Conservation (phyloP, 768 basidiomycete species). For the Royoungia palumana region DNA sequence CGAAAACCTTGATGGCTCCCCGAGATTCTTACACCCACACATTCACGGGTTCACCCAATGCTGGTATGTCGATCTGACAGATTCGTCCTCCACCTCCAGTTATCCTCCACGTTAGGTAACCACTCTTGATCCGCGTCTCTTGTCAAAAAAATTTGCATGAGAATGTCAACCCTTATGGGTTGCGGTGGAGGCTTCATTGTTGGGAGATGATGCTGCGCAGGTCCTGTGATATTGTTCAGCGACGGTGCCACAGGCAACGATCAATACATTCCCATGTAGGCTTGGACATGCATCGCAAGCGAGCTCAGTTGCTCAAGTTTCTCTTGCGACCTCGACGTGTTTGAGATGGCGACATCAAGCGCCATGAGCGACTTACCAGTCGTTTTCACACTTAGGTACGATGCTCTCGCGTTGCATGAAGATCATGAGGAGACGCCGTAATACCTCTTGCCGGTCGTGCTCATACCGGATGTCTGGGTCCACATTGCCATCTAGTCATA, state of each 20-base stretch:
- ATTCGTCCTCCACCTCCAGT: background rate
- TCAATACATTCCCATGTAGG: background rate
- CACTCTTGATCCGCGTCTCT: background rate
- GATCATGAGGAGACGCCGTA: too few species aligned
- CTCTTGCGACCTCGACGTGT: background rate
- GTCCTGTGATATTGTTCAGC: background rate
- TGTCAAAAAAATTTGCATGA: conserved; percentile 13
- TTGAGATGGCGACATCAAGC: background rate
- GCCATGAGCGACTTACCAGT: too few species aligned
- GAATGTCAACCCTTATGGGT: conserved; percentile 17
- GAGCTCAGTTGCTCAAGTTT: conserved; percentile 3
- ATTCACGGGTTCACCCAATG: conserved; percentile 1
- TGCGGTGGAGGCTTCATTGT: conserved; percentile 9
- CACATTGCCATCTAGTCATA: too few species aligned
- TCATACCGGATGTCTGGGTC: too few species aligned
- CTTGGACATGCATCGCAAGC: background rate
- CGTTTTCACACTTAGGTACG: too few species aligned
- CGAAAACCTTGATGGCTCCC: conserved; percentile 3
- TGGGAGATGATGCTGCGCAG: conserved; percentile 6
- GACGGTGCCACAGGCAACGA: conserved; percentile 18
- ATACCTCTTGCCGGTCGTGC: too few species aligned
- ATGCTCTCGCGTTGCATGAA: too few species aligned
- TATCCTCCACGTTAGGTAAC: conserved; percentile 2
- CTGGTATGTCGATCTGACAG: conserved; percentile 12
- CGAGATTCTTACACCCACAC: conserved; percentile 9